Base-by-base conservation (phyloP, 345 rosid genomes). In the Chamaenerion angustifolium region DNA sequence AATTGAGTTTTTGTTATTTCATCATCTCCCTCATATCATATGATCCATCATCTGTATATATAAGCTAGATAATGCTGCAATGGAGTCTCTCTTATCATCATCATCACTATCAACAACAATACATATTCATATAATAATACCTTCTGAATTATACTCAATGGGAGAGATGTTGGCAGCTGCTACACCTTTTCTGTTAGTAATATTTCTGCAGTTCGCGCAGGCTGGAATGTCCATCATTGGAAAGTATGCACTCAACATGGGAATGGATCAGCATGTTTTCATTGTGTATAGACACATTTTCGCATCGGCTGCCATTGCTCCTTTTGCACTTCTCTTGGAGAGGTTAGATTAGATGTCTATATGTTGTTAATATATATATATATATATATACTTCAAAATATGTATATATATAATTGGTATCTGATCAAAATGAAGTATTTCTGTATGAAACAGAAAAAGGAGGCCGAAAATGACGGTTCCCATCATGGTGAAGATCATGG, bases 391-490 rank as follows among this genome's bases (percentile, higher is more conserved):
- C 19, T 23, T 18, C 6, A 13, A n/a, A n/a, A 23, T 37, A 11
- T 40, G 6, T 16, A 27, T 6, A 11, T 19, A 8, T 10, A 3
- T 16, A 19, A 19, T n/a, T n/a, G 19, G n/a, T 52, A 13, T 11
- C 37, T n/a, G n/a, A n/a, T 15, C 43, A 12, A 2, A 16, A 14
- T 35, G 51, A 11, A 10, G 42, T 15, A 7, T 11, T 46, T 19
- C 9, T 21, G n/a, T 21, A 15, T 27, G 16, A 10, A 6, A 35
- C 85, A 90, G 98, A 68, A 83, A 83, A 68, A 63, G 56, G 27
- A 71, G 92, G 65, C 94, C 95, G 15, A 85, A 83, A 71, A 76
- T 90, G 92, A 85, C 95, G 0, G 0, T 60, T 10, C 62, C 88
- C 59, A 61, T 68, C 61, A 74, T 90, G 64, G 13, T 71, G 16